Evolutionary conservation across 352 stramenopile species (phyloP), one percentile per base, ranked within the genome.

Genomic region (Pythium periplocum): DNA sequence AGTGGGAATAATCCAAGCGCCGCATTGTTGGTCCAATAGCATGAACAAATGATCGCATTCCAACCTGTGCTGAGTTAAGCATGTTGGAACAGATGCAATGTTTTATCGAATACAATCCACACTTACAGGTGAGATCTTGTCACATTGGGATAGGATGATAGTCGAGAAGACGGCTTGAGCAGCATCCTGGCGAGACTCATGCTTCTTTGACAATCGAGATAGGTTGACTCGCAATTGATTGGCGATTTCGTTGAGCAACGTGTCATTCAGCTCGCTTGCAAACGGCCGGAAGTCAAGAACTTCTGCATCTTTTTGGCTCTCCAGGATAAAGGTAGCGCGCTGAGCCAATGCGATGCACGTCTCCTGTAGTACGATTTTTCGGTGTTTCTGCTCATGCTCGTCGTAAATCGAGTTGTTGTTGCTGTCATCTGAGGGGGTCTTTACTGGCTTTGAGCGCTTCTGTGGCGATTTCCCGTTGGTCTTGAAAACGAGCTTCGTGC

Each of bases 21-120:
- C 67, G 68, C 17, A 90, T 62, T 1, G 52, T 58, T 4, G 66
- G 44, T 2, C 78, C 82, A 26, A 90, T 65, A 0, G 67, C 67
- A 50, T 90, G 77, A 32, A 83, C 74, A 35, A 92, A 83, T 41
- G 78, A 73, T 1, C 81, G 78, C 54, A 89, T 75, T 0, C 81
- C 81, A 39, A 92, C 74, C 77, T 88, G 48, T n/a, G 30, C 43
- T 37, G n/a, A 30, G 4, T n/a, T 33, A 55, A 45, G 30, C 33
- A 30, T 12, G 12, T 10, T 26, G 33, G 26, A 55, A 26, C 17
- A 26, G 17, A 10, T 31, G 11, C 45, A 10, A 48, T 10, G 35
- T 32, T 3, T 2, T 12, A 11, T 32, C 11, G 12, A 10, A 8
- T 2, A 26, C 6, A 8, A 9, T 26, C 30, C 33, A 32, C 31